Conservation (phyloP, 768 basidiomycete species). For the Coprinopsis marcescibilis region DNA sequence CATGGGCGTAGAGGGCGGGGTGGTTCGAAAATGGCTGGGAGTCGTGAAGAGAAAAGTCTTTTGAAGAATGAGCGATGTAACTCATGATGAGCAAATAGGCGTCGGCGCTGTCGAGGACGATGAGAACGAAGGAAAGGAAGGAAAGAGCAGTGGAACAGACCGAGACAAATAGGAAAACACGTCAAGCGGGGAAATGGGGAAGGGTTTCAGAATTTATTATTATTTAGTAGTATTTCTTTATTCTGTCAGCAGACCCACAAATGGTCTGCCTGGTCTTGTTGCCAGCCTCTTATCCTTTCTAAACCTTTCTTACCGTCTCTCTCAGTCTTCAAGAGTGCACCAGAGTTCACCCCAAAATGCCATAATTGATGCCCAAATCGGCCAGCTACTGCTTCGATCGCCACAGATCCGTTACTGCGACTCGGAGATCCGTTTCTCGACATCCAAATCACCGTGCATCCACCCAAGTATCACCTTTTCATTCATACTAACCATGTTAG, state of each 20-base stretch:
- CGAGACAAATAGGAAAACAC: constrained; percentile 6
- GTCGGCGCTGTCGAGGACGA: constrained; percentile 1
- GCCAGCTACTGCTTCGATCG: constrained; percentile 11
- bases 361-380: constrained; percentile 22
- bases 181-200: too few species aligned
- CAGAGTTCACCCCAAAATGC: constrained; percentile 7
- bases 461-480: too few species aligned
- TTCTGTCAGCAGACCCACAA: background rate
- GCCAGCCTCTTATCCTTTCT: too few species aligned
- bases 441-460: background rate
- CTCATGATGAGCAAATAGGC: background rate
- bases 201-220: background rate
- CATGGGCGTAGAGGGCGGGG: constrained; percentile 10
- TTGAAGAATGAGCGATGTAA: constrained; percentile 8
- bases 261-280: too few species aligned
- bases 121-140: constrained; percentile 2
- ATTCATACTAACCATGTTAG: background rate
- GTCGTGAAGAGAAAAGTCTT: constrained; percentile 12
- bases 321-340: too few species aligned
- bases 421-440: background rate
- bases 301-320: too few species aligned
- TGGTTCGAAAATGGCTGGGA: constrained; percentile 12
- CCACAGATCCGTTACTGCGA: background rate
- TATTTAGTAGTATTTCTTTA: background rate
- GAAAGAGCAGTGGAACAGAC: background rate